Conservation (phyloP, 2,329 filamentous ascomycete genomes). For the Xylaria sp. region DNA sequence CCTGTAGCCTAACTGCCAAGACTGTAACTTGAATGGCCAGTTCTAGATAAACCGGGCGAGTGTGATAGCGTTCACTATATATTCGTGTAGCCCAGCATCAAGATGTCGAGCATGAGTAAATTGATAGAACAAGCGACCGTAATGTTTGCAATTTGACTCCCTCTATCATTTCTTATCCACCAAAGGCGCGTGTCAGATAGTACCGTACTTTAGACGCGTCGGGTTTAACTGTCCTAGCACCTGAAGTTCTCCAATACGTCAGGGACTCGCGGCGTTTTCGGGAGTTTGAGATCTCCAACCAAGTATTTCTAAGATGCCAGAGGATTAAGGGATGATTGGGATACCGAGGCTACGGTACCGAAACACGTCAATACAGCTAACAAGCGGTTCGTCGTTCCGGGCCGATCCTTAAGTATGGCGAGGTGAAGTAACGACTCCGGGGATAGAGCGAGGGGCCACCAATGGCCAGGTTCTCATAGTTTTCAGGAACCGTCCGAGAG, state of each 20-base stretch:
- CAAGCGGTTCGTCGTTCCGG: not conserved
- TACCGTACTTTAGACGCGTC: not conserved
- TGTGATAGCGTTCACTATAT: not conserved
- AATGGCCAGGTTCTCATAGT: not conserved
- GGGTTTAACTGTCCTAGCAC: not conserved
- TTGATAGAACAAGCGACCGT: not conserved
- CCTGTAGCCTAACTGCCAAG: not conserved
- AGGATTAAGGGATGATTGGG: not conserved
- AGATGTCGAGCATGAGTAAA: not conserved
- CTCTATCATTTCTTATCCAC: conserved; percentile 7
- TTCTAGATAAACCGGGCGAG: not conserved
- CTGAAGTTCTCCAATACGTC: not conserved
- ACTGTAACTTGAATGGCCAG: not conserved
- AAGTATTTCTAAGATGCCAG: not conserved
- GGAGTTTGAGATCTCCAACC: not conserved
- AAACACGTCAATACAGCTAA: not conserved
- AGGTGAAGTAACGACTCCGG: conserved; percentile 11
- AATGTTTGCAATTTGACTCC: not conserved
- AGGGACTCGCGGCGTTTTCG: not conserved
- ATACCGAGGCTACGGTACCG: conserved; percentile 9
- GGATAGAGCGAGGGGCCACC: not conserved
- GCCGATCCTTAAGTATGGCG: not conserved
- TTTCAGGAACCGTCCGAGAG: not conserved
- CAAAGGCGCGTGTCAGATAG: not conserved
- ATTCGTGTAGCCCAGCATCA: not conserved